phyloP scores from a whole-genome alignment of 2,329 filamentous ascomycete species.

The Aspergillus versicolor region DNA sequence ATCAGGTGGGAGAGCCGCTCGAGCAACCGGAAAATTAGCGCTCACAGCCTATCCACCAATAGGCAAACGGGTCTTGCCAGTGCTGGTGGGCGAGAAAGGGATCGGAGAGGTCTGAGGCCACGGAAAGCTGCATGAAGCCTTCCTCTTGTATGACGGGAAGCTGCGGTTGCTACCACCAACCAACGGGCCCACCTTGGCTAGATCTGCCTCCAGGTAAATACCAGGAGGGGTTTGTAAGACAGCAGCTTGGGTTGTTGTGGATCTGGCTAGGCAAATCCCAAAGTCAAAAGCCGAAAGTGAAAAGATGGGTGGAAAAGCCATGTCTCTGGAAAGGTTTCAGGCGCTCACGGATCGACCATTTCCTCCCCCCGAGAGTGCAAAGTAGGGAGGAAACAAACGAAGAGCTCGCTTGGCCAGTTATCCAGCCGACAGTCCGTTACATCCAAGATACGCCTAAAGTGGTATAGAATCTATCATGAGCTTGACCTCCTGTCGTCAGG shows the following conservation, averaged over 20 bases:
- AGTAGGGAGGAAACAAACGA: neutral
- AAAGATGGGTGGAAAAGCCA: neutral
- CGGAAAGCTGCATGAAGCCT: constrained; percentile 32
- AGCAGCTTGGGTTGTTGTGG: constrained; percentile 12
- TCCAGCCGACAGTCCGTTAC: constrained; percentile 3
- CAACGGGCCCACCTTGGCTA: constrained; percentile 22
- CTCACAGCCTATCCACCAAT: constrained; percentile 24
- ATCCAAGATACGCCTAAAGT: neutral
- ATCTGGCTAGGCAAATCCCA: constrained; percentile 4
- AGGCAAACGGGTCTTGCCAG: constrained; percentile 8
- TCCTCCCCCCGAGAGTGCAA: neutral
- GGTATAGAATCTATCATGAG: constrained; percentile 6
- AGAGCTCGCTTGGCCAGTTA: neutral
- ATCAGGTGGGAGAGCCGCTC: constrained; percentile 15
- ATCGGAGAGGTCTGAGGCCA: constrained; percentile 33
- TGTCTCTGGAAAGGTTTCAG: constrained; percentile 4
- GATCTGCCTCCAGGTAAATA: constrained; percentile 14
- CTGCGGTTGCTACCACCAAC: constrained; percentile 24
- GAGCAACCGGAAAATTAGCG: constrained; percentile 25
- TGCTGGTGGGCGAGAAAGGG: constrained; percentile 23
- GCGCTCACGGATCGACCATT: neutral
- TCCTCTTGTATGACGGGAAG: constrained; percentile 29
- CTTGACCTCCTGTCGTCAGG: constrained; percentile 14
- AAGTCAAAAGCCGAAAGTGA: neutral
- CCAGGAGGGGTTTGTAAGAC: constrained; percentile 10